These are phyloP conservation scores for Fusarium chaquense DNA, from an alignment of 2,329 filamentous ascomycete genomes.

Conservation along the genomic window DNA sequence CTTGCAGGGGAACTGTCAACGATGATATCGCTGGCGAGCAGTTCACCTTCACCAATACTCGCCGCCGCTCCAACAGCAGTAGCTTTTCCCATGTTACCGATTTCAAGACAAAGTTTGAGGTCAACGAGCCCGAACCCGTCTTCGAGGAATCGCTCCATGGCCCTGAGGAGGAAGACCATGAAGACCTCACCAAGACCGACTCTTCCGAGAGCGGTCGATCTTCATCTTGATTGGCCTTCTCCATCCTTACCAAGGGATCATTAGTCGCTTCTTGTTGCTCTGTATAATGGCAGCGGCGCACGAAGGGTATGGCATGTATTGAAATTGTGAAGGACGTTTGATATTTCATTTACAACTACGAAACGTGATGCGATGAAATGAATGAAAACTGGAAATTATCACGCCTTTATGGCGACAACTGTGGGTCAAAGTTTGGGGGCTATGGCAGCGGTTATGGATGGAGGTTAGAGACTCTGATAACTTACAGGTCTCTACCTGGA, in stretches of 20 bases:
- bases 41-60: constrained; percentile 86
- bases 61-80: constrained; percentile 93
- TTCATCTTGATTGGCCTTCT: constrained; percentile 59
- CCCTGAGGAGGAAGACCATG: constrained; percentile 67
- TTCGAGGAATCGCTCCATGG: constrained; percentile 91
- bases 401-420: constrained; percentile 1
- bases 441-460: constrained; percentile 29
- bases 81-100: constrained; percentile 76
- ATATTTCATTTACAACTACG: constrained; percentile 37
- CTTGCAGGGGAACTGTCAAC: constrained; percentile 80
- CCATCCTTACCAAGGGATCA: constrained; percentile 25
- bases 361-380: constrained; percentile 48
- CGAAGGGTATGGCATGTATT: constrained; percentile 40
- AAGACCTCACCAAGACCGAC: constrained; percentile 68
- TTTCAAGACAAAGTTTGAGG: constrained; percentile 98
- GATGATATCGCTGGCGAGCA: constrained; percentile 86
- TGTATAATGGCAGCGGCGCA: constrained; percentile 49
- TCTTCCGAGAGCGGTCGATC: constrained; percentile 71
- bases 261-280: constrained; percentile 38
- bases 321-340: constrained; percentile 32
- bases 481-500: constrained; percentile 45
- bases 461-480: constrained; percentile 46
- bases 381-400: constrained; percentile 39
- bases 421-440: constrained; percentile 13
- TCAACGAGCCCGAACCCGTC: constrained; percentile 87